These are phyloP conservation scores for Funneliformis geosporum DNA, from an alignment of 192 early-diverging fungal genomes.

Conservation along the genomic window DNA sequence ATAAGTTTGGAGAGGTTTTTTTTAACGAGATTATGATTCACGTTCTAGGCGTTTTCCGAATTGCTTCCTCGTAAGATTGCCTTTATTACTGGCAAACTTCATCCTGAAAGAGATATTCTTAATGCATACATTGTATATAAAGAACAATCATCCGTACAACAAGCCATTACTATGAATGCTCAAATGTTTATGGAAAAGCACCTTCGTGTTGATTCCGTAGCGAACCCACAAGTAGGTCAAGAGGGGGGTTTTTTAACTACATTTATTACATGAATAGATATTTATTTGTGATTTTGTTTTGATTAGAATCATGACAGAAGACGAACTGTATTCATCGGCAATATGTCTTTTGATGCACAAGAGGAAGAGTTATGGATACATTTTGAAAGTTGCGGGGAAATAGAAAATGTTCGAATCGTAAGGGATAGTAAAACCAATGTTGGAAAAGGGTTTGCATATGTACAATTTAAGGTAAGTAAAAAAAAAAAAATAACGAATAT, in stretches of 20 bases:
- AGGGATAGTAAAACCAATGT: slow-evolving; percentile 82
- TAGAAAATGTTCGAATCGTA: slow-evolving; percentile 82
- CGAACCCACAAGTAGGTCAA: slow-evolving; percentile 45
- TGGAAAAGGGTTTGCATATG: slow-evolving; percentile 94
- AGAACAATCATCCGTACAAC: slow-evolving; percentile 56
- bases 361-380: slow-evolving; percentile 74
- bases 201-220: slow-evolving; percentile 78
- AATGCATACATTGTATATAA: slow-evolving; percentile 91
- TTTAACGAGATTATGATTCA: neutral
- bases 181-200: slow-evolving; percentile 81
- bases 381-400: slow-evolving; percentile 67
- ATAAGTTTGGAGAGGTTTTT: neutral
- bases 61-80: slow-evolving; percentile 77
- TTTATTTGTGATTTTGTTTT: neutral
- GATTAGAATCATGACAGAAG: slow-evolving; percentile 69
- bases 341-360: slow-evolving; percentile 69
- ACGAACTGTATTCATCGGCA: slow-evolving; percentile 76
- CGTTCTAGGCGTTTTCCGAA: slow-evolving; percentile 53
- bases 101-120: slow-evolving; percentile 77
- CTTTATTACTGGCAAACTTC: slow-evolving; percentile 81
- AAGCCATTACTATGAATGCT: slow-evolving; percentile 76
- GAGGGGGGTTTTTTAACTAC: too few species aligned
- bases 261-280: neutral
- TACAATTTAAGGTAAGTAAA: slow-evolving; percentile 67
- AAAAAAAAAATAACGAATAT: neutral